A percentile compares a stretch with the other conserved stretches of the same genome.
These are phyloP conservation scores for Colletotrichum horii DNA, from an alignment of 2,329 filamentous ascomycete genomes.

Conservation along the genomic window DNA sequence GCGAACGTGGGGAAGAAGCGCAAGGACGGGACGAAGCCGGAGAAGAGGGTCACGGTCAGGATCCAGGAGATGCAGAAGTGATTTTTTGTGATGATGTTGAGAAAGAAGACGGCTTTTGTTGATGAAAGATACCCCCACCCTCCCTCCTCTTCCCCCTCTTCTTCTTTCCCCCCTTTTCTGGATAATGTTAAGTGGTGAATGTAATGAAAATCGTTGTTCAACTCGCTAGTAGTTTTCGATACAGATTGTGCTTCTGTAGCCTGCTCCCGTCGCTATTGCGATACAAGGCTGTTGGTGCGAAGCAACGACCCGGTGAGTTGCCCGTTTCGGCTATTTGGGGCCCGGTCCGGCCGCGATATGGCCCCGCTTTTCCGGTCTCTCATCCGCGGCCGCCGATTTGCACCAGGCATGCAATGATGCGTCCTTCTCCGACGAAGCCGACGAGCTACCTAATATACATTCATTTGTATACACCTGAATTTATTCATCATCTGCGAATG, in stretches of 20 bases:
- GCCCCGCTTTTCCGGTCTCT: not conserved
- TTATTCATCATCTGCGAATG: fast-evolving
- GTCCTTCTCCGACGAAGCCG: not conserved
- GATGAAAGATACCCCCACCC: not conserved
- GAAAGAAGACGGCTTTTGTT: not conserved
- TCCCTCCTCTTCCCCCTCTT: not conserved
- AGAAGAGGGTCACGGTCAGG: conserved; percentile 21
- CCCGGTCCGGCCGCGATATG: not conserved
- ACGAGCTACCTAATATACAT: not conserved
- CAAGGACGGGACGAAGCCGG: conserved; percentile 18
- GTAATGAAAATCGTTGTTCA: not conserved
- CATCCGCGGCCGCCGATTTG: not conserved
- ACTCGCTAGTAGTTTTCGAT: not conserved
- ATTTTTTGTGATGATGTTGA: not conserved
- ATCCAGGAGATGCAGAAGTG: conserved; percentile 13
- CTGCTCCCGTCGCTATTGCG: not conserved
- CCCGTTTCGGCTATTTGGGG: not conserved
- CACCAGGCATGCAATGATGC: not conserved
- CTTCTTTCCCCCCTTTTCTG: not conserved
- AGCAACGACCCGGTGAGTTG: not conserved
- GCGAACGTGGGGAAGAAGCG: conserved; percentile 17
- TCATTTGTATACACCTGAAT: not conserved
- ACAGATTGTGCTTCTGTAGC: not conserved
- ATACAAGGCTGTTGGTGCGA: too few species aligned
- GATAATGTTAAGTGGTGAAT: not conserved